Evolutionary conservation across 257 asterid genomes (phyloP).

Genomic region (Apocynum venetum): DNA sequence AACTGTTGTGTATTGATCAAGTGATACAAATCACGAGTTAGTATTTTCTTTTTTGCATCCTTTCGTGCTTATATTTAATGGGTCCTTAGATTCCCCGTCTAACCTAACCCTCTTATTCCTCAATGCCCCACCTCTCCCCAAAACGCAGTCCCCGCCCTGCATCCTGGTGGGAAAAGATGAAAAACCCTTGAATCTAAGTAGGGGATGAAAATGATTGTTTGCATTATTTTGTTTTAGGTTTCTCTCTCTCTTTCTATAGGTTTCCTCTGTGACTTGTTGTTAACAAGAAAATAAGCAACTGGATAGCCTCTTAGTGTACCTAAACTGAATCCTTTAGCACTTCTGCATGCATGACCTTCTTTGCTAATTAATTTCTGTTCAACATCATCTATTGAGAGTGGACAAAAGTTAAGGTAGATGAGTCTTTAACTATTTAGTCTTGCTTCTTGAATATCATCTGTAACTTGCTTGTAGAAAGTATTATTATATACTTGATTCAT

Average conservation of each 20-base stretch:
- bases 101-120: neutral
- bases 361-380: neutral
- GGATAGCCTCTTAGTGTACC: neutral
- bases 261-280: neutral
- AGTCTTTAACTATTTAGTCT: neutral
- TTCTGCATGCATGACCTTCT: neutral
- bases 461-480: neutral
- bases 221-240: neutral
- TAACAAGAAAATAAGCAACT: neutral
- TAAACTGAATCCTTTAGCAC: neutral
- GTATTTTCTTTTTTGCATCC: neutral
- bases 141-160: neutral
- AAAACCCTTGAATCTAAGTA: neutral
- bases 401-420: neutral
- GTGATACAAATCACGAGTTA: neutral
- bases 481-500: neutral
- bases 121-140: neutral
- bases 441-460: neutral
- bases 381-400: neutral
- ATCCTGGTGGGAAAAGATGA: neutral
- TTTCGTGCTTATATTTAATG: neutral
- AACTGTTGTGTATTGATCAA: neutral
- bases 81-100: neutral
- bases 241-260: neutral
- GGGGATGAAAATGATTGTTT: neutral